Evolutionary conservation across 306 rosid genomes (phyloP).

Genomic region (cucumber (Cucumis sativus)): DNA sequence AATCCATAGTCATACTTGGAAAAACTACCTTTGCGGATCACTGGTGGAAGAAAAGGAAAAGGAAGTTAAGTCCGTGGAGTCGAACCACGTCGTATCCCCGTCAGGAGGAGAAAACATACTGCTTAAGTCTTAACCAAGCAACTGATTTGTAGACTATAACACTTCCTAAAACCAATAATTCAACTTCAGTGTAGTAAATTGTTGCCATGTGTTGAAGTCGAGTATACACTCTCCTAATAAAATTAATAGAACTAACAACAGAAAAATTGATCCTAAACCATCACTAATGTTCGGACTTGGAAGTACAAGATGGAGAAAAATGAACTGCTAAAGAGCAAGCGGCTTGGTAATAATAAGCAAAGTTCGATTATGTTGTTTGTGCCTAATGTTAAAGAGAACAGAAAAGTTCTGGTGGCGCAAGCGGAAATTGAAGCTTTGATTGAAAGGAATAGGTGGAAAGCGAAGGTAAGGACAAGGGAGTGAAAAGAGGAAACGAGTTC

Average conservation of each 20-base stretch:
- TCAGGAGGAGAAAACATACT: neutral
- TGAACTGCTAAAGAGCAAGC: neutral
- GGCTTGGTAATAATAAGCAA: neutral
- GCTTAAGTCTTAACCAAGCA: too few relatives aligned
- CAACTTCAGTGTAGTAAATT: neutral
- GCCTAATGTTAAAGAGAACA: neutral
- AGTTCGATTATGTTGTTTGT: neutral
- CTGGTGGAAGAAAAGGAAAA: slow-evolving; percentile 27
- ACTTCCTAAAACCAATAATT: neutral
- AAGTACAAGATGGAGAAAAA: neutral
- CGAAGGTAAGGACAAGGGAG: neutral
- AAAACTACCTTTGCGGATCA: slow-evolving; percentile 80
- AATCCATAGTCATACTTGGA: slow-evolving; percentile 75
- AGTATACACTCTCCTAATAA: neutral
- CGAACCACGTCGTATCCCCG: neutral
- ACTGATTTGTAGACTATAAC: neutral
- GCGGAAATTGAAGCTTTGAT: neutral
- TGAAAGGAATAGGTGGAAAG: neutral
- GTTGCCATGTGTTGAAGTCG: neutral
- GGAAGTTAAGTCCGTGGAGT: neutral
- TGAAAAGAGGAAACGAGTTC: neutral
- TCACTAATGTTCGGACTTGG: neutral
- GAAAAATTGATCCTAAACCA: neutral
- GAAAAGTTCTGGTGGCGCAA: neutral
- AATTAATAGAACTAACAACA: neutral